phyloP scores from a whole-genome alignment of 139 green algal species.

The Ulvella scutata region DNA sequence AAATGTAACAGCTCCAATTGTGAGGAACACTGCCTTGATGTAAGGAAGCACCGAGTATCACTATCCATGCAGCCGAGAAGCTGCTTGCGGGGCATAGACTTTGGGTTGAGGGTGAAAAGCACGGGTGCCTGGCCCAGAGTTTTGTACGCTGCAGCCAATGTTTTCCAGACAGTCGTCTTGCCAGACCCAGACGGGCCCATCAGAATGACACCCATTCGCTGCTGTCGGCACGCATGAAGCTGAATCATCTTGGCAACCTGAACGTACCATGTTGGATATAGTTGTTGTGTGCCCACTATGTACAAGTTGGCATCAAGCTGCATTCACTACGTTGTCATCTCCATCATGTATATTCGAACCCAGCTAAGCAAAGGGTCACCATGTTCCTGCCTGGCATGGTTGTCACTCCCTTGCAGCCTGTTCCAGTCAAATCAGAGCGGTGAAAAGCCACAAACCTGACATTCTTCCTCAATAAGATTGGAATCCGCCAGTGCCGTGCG shows the following conservation, averaged over 20 bases:
- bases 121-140: slow-evolving; percentile 23
- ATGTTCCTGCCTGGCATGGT: not conserved
- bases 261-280: too few species aligned
- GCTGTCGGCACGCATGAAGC: slow-evolving; percentile 55
- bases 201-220: slow-evolving; percentile 77
- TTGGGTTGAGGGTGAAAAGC: slow-evolving; percentile 62
- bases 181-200: slow-evolving; percentile 54
- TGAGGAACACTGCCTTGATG: too few species aligned
- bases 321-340: slow-evolving; percentile 31
- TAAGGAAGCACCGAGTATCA: slow-evolving; percentile 36
- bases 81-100: slow-evolving; percentile 51
- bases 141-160: slow-evolving; percentile 18
- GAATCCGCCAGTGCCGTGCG: too few species aligned
- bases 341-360: too few species aligned
- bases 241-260: slow-evolving; percentile 51
- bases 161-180: slow-evolving; percentile 58
- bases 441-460: too few species aligned
- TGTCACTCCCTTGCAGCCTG: too few species aligned
- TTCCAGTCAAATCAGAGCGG: too few species aligned
- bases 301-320: not conserved
- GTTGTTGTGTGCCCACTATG: too few species aligned
- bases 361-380: slow-evolving; percentile 12
- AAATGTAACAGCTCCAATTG: too few species aligned
- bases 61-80: slow-evolving; percentile 61
- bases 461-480: too few species aligned